Base-by-base conservation (phyloP, 176 grass and related monocot species). In the Panicum miliaceum region DNA sequence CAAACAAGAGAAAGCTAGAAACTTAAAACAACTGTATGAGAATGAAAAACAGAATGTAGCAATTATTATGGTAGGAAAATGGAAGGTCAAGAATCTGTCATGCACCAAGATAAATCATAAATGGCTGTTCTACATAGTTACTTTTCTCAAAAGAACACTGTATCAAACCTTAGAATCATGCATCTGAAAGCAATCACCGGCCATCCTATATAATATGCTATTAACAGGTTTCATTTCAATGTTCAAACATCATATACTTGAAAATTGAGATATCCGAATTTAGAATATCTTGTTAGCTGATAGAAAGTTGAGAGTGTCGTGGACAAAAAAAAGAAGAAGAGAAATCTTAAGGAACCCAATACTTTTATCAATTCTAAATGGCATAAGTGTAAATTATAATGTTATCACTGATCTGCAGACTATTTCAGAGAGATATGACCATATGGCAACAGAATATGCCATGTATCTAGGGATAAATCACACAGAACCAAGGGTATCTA, bases 51-150 rank as follows among this genome's bases (percentile, higher is more conserved):
- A 71, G 23, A 81, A 34, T 45, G 48, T 9, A 45, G 16, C 1
- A 65, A 35, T 23, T n/a, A 32, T 11, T 72, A 48, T 71, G 27
- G 7, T 63, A 32, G 11, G 62, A 86, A 86, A 74, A 74, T 16
- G 14, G 71, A 74, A 53, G 70, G 46, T 34, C 25, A 35, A 35
- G 29, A n/a, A 38, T 18, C 16, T 54, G 18, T 5, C 26, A 86
- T n/a, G 22, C 19, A 5, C 60, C n/a, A 29, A 58, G 69, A 20
- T 68, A 86, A 32, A 72, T 42, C 25, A 27, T 58, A 73, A 64
- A 64, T 32, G 23, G 3, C 40, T 9, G 53, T 50, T 27, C 8
- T 35, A 64, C 50, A 51, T 46, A 9, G 48, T 60, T 61, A 48
- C 1, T 71, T 27, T 78, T n/a, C 12, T 22, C 29, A 50, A 25